phyloP scores from a whole-genome alignment of 306 rosid genomes.

The Abrus precatorius region DNA sequence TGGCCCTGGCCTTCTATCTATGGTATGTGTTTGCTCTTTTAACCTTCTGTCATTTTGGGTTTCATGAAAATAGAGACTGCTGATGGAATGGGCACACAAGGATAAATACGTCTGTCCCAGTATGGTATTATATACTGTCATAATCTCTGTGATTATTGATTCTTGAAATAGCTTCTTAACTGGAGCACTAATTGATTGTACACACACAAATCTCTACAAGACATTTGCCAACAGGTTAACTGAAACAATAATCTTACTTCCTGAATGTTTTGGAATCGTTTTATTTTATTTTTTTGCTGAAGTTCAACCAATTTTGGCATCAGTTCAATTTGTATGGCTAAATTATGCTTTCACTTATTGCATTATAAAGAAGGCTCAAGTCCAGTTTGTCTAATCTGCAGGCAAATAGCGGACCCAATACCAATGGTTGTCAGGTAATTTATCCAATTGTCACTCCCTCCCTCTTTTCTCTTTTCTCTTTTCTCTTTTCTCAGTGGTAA shows the following conservation, averaged over 20 bases:
- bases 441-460: conserved; percentile 18
- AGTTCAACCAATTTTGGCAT: not conserved
- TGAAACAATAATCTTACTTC: conserved; percentile 18
- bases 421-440: conserved; percentile 94
- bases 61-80: conserved; percentile 4
- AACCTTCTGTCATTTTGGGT: conserved; percentile 25
- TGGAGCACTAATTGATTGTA: not conserved
- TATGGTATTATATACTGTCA: conserved; percentile 13
- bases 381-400: conserved; percentile 53
- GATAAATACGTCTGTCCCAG: not conserved
- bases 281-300: conserved; percentile 27
- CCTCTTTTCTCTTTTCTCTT: conserved; percentile 27
- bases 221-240: conserved; percentile 5
- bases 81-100: conserved; percentile 10
- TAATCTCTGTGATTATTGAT: conserved; percentile 15
- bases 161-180: conserved; percentile 33
- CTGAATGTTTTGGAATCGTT: conserved; percentile 23
- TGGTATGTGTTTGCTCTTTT: conserved; percentile 64
- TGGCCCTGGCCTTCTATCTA: conserved; percentile 93
- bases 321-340: conserved; percentile 15
- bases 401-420: conserved; percentile 93
- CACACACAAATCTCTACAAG: not conserved
- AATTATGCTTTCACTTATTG: conserved; percentile 38
- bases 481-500: not conserved
- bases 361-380: conserved; percentile 28